A percentile compares a stretch with the other conserved stretches of the same genome.
Evolutionary conservation across 2,329 filamentous ascomycete species (phyloP).

Genomic region (Talaromyces sp.): DNA sequence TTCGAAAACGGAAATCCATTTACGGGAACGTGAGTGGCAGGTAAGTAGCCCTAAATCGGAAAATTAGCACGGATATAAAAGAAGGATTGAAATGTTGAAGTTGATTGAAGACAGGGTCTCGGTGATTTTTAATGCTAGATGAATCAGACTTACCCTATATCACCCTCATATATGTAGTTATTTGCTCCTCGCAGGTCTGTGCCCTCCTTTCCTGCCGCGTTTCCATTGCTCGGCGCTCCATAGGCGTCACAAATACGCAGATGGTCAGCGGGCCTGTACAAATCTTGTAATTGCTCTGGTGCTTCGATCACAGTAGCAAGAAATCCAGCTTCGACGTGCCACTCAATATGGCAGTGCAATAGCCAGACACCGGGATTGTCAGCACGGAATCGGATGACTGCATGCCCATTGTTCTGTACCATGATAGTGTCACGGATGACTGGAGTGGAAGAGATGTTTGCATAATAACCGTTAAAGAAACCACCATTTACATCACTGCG

Average conservation of each 20-base stretch:
- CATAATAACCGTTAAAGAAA: conserved; percentile 25
- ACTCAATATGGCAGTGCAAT: conserved; percentile 38
- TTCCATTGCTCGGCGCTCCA: conserved; percentile 21
- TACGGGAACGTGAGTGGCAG: conserved; percentile 5
- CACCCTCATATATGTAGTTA: conserved; percentile 15
- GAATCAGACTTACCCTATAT: conserved; percentile 12
- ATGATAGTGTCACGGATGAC: conserved; percentile 35
- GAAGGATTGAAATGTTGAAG: not conserved
- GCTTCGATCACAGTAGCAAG: conserved; percentile 32
- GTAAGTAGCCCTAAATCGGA: conserved; percentile 10
- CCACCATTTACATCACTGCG: conserved; percentile 26
- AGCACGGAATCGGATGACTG: conserved; percentile 33
- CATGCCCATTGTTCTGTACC: conserved; percentile 31
- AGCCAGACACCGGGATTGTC: conserved; percentile 35
- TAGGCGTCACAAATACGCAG: conserved; percentile 25
- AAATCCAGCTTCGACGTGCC: conserved; percentile 34
- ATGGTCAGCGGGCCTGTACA: conserved; percentile 22
- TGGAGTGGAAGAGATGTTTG: conserved; percentile 27
- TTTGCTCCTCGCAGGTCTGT: conserved; percentile 12
- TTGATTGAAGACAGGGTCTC: too few relatives aligned
- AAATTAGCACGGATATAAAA: not conserved
- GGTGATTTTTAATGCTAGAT: too few relatives aligned
- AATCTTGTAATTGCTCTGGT: conserved; percentile 25
- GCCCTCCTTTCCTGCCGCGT: conserved; percentile 22
- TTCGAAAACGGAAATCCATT: not conserved